Evolutionary conservation across 345 rosid genomes (phyloP).

Genomic region (Passiflora organensis): DNA sequence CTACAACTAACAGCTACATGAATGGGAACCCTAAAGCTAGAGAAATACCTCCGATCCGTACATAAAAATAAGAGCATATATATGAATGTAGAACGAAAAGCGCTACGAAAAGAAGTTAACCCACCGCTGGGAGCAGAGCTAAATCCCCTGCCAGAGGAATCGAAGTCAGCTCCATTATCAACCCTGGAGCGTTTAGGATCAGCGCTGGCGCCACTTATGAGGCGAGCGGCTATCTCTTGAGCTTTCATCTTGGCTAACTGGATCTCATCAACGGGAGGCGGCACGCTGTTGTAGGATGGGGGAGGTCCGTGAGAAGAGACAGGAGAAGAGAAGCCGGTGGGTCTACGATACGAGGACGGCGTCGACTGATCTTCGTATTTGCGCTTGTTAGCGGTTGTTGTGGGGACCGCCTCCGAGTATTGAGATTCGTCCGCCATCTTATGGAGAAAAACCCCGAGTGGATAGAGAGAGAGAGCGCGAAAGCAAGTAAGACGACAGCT

Average conservation of each 20-base stretch:
- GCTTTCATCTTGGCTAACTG: conserved; percentile 87
- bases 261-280: conserved; percentile 74
- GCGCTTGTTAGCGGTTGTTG: conserved; percentile 52
- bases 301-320: conserved; percentile 35
- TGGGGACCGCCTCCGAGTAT: conserved; percentile 49
- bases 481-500: conserved; percentile 4
- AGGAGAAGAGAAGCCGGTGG: conserved; percentile 87
- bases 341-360: conserved; percentile 45
- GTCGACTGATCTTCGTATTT: conserved; percentile 85
- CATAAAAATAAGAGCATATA: background rate
- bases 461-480: background rate
- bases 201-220: conserved; percentile 38
- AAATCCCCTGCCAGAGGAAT: conserved; percentile 53
- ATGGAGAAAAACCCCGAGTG: conserved; percentile 11
- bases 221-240: conserved; percentile 91
- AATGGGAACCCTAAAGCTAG: too few species aligned
- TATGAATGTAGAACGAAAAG: background rate
- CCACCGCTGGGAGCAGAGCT: conserved; percentile 43
- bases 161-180: conserved; percentile 60
- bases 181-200: conserved; percentile 81
- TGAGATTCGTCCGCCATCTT: conserved; percentile 94
- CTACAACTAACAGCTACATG: too few species aligned
- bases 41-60: too few species aligned
- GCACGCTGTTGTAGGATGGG: conserved; percentile 64
- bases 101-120: background rate